phyloP scores from a whole-genome alignment of 495 filamentous ascomycete genomes.

The Aspergillus conjunctus region DNA sequence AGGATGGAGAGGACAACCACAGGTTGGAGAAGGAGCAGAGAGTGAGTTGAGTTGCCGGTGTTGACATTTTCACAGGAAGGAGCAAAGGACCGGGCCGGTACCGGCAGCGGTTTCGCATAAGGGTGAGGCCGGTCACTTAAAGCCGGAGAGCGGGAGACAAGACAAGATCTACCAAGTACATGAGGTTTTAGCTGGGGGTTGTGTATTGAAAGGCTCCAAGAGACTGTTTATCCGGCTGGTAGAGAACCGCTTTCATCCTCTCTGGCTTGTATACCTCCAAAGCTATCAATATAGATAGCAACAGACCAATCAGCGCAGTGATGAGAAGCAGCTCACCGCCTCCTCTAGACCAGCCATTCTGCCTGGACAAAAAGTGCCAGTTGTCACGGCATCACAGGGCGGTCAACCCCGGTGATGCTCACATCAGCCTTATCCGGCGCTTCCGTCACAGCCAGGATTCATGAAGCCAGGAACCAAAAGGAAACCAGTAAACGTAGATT shows the following conservation, averaged over 20 bases:
- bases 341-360: background rate
- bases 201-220: too few species aligned
- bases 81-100: constrained; percentile 30
- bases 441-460: constrained; percentile 14
- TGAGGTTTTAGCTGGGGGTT: too few species aligned
- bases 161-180: too few species aligned
- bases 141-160: too few species aligned
- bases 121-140: background rate
- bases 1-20: background rate
- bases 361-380: background rate
- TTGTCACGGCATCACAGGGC: background rate
- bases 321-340: background rate
- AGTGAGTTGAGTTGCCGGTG: background rate
- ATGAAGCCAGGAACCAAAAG: constrained; percentile 9
- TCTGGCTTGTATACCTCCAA: too few species aligned
- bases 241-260: too few species aligned
- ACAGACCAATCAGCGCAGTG: background rate
- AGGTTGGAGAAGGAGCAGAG: constrained; percentile 8
- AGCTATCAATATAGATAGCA: background rate
- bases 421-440: constrained; percentile 9
- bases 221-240: too few species aligned
- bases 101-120: constrained; percentile 18
- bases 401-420: background rate
- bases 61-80: constrained; percentile 14
- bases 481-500: background rate